phyloP scores from a whole-genome alignment of 116 monocot species.

The Thalassia testudinum region DNA sequence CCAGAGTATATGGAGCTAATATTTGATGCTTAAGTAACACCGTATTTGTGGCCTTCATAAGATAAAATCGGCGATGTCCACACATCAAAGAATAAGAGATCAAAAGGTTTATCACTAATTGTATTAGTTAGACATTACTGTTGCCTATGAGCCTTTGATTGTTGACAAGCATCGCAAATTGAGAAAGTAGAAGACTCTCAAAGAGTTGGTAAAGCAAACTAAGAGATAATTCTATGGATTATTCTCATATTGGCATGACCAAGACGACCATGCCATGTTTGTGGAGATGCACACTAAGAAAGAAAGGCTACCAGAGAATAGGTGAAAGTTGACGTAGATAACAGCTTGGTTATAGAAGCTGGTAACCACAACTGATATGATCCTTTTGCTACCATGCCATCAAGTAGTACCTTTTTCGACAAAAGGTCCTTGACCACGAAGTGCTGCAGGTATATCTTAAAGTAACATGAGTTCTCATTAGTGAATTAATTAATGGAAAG shows the following conservation, averaged over 20 bases:
- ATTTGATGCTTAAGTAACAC: not conserved
- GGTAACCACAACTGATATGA: not conserved
- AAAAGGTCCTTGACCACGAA: too few relatives aligned
- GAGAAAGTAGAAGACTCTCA: not conserved
- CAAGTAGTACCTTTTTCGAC: not conserved
- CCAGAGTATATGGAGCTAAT: not conserved
- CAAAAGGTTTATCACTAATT: not conserved
- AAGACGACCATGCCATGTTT: not conserved
- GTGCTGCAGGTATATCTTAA: too few relatives aligned
- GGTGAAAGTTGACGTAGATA: not conserved
- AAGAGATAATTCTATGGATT: not conserved
- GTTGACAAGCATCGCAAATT: not conserved
- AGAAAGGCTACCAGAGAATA: not conserved
- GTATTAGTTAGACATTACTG: not conserved
- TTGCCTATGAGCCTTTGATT: not conserved
- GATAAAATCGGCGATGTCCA: not conserved
- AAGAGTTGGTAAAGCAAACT: not conserved
- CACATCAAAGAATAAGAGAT: conserved; percentile 5
- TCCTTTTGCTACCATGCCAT: not conserved
- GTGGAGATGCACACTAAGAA: too few relatives aligned
- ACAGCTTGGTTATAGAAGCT: not conserved
- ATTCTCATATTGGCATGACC: not conserved
- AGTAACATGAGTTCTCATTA: too few relatives aligned
- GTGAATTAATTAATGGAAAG: too few relatives aligned
- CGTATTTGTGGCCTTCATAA: not conserved